Conservation (phyloP, 2,329 filamentous ascomycete species). For the Tolypocladium guangdongense region DNA sequence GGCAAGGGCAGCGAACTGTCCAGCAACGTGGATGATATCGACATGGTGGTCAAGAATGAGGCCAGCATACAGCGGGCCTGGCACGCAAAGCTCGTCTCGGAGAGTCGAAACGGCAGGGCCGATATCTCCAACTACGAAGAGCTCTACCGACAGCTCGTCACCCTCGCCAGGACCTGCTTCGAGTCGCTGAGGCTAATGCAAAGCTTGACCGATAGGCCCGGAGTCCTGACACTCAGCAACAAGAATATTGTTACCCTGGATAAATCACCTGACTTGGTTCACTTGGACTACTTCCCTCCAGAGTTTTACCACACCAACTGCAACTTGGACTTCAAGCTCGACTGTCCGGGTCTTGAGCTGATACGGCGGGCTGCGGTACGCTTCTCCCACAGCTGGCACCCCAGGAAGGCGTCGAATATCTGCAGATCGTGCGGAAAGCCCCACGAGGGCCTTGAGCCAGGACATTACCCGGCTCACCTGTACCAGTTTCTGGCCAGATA, state of each 20-base stretch:
- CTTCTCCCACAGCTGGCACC: slow-evolving; percentile 30
- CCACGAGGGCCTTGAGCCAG: slow-evolving; percentile 14
- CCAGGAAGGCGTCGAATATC: slow-evolving; percentile 9
- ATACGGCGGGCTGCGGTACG: slow-evolving; percentile 30
- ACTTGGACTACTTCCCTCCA: slow-evolving; percentile 22
- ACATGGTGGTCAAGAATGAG: slow-evolving; percentile 9
- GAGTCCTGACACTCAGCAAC: slow-evolving; percentile 13
- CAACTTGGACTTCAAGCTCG: slow-evolving; percentile 14
- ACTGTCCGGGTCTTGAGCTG: slow-evolving; percentile 17
- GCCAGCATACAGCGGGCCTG: background rate
- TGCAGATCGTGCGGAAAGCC: slow-evolving; percentile 23
- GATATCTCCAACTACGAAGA: slow-evolving; percentile 21
- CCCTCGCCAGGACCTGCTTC: slow-evolving; percentile 14
- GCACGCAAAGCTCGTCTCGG: background rate
- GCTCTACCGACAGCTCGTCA: slow-evolving; percentile 15
- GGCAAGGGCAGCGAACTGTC: background rate
- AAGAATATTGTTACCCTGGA: slow-evolving; percentile 19
- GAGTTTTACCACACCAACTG: slow-evolving; percentile 15
- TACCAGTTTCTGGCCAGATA: slow-evolving; percentile 32
- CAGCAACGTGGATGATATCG: slow-evolving; percentile 2
- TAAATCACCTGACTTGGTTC: slow-evolving; percentile 18
- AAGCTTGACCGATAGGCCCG: slow-evolving; percentile 9
- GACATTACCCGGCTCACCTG: slow-evolving; percentile 26
- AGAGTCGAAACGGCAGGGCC: slow-evolving; percentile 5
- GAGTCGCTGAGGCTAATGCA: slow-evolving; percentile 14